phyloP scores from a whole-genome alignment of 2,329 filamentous ascomycete species.

The Cladophialophora yegresii region DNA sequence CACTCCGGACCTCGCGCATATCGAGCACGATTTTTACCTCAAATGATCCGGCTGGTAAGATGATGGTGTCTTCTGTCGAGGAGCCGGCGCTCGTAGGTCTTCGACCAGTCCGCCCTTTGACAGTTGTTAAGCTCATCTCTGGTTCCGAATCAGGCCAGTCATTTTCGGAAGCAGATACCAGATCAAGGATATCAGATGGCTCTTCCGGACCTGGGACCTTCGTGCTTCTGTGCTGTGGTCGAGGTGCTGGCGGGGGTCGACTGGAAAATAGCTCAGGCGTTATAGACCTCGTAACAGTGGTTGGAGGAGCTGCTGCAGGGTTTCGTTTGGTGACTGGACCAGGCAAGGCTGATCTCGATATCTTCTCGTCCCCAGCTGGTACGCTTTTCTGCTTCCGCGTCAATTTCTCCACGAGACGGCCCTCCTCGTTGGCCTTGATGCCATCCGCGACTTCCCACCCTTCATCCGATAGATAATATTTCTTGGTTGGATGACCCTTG shows the following conservation, averaged over 20 bases:
- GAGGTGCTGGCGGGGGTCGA: background rate
- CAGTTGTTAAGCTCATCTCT: background rate
- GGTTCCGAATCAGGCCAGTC: constrained; percentile 3
- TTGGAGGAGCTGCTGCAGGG: background rate
- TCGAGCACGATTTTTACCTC: constrained; percentile 73
- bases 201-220: background rate
- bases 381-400: constrained; percentile 8
- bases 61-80: constrained; percentile 53
- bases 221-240: background rate
- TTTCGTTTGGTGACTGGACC: background rate
- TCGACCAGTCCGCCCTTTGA: background rate
- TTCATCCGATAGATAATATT: constrained; percentile 72
- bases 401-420: constrained; percentile 4
- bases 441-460: constrained; percentile 73
- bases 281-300: background rate
- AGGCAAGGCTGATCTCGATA: constrained; percentile 2
- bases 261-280: background rate
- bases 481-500: constrained; percentile 66
- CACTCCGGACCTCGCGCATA: constrained; percentile 71
- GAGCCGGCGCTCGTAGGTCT: constrained; percentile 7
- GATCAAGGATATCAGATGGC: constrained; percentile 14
- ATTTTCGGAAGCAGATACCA: constrained; percentile 19
- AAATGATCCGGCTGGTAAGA: constrained; percentile 66
- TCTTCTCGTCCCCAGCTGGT: background rate
- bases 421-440: constrained; percentile 26